A percentile compares a stretch with the other conserved stretches of the same genome.
Conservation (phyloP, 768 basidiomycete genomes). For the Ramaria sp. region DNA sequence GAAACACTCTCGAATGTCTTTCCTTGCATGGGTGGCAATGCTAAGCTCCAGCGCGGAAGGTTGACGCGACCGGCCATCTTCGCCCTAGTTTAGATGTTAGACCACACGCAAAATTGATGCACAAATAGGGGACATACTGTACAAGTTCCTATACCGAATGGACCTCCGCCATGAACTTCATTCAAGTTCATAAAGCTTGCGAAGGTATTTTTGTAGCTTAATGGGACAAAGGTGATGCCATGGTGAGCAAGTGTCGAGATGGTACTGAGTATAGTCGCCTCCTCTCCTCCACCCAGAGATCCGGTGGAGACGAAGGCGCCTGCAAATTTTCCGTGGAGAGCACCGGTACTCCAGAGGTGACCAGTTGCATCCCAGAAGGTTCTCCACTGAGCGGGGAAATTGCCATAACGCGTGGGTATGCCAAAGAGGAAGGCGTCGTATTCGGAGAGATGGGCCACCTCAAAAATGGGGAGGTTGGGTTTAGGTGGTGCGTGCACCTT, state of each 20-base stretch:
- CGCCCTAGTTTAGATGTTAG: slow-evolving; percentile 26
- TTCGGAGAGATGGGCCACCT: slow-evolving; percentile 37
- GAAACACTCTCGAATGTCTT: slow-evolving; percentile 35
- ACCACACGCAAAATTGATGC: not conserved
- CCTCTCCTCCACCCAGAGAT: slow-evolving; percentile 75
- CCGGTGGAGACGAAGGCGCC: slow-evolving; percentile 66
- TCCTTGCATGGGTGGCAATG: slow-evolving; percentile 43
- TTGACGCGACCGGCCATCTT: slow-evolving; percentile 35
- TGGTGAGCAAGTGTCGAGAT: slow-evolving; percentile 53
- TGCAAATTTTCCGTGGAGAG: slow-evolving; percentile 64
- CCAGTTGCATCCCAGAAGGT: slow-evolving; percentile 73
- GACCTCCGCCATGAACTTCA: slow-evolving; percentile 47
- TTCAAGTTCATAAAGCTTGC: slow-evolving; percentile 29
- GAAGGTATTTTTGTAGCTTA: slow-evolving; percentile 51
- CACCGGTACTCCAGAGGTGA: slow-evolving; percentile 46
- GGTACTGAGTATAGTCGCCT: slow-evolving; percentile 38
- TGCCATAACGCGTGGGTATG: slow-evolving; percentile 73
- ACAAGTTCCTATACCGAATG: not conserved
- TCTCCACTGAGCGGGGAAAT: slow-evolving; percentile 75
- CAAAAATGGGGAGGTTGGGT: slow-evolving; percentile 59
- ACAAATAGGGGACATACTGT: not conserved
- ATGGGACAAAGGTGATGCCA: slow-evolving; percentile 63
- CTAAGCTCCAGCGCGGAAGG: slow-evolving; percentile 41
- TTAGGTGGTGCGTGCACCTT: slow-evolving; percentile 67
- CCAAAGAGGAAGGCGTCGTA: slow-evolving; percentile 73